Evolutionary conservation across 192 early-diverging fungal species (phyloP), one percentile per base, ranked within the genome.

Genomic region (Phycomyces nitens): DNA sequence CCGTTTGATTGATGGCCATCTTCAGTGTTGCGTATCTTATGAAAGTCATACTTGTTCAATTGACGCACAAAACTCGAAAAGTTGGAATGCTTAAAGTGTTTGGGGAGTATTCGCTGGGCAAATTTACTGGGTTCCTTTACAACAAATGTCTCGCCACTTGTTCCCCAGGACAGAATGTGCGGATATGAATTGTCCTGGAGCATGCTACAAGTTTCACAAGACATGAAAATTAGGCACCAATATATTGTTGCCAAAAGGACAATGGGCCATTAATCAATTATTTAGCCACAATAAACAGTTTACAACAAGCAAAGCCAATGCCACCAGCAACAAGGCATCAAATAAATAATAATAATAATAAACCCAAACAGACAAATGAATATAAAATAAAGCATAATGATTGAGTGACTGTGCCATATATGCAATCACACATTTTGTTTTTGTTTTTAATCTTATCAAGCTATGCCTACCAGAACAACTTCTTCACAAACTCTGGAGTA

Each of bases 11-110:
- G 58, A 7, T 66, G 53, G 10, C 69, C 72, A 29, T 88, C 84
- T 21, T 82, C 75, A 38, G 77, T 64, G 38, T 80, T 79, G 52
- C 82, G 82, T 55, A 88, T 79, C 65, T 90, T 91, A 71, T 88
- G 86, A 70, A 91, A 91, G 60, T 83, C 88, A 57, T 89, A 91
- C 62, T 86, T 89, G 76, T 90, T 90, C 18, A 89, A 78, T 65
- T 90, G 89, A 2, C 89, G 78, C 10, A 87, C 85, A 71, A 87
- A 87, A 58, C 77, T 80, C 0, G 82, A 78, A 72, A 87, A 87
- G 54, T 87, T 88, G 54, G 81, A 84, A 73, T 91, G 89, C 49
- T 88, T 89, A 60, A 88, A 91, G 53, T 86, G 82, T 61, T 82
- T 75, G 15, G 89, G 89, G 3, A 90, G 66, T 26, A 90, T 81